These are phyloP conservation scores for Rhodocollybia butyracea DNA, from an alignment of 768 basidiomycete genomes.

Conservation along the genomic window DNA sequence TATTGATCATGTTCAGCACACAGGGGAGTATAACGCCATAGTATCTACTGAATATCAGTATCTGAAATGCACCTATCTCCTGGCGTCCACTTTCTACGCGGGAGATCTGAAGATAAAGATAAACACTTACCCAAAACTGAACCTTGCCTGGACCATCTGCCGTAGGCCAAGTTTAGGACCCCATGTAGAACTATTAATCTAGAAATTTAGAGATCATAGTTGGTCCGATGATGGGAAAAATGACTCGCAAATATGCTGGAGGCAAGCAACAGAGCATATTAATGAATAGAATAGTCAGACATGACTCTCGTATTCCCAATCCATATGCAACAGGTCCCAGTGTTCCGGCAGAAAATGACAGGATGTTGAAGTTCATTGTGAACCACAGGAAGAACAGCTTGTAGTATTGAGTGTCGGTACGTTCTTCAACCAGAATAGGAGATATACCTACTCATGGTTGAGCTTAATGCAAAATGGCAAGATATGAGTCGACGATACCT, in stretches of 20 bases:
- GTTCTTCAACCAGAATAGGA: constrained; percentile 34
- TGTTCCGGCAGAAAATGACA: constrained; percentile 43
- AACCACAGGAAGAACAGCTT: constrained; percentile 55
- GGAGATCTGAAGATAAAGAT: neutral
- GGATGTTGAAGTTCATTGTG: constrained; percentile 46
- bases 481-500: neutral
- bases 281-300: constrained; percentile 43
- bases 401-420: constrained; percentile 41
- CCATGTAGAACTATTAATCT: constrained; percentile 44
- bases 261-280: constrained; percentile 40
- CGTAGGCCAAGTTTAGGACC: constrained; percentile 84
- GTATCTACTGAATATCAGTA: constrained; percentile 33
- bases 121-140: constrained; percentile 32
- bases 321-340: constrained; percentile 41
- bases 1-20: constrained; percentile 57
- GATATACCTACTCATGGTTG: constrained; percentile 25
- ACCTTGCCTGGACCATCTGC: constrained; percentile 73
- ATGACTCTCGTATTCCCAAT: constrained; percentile 40
- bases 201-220: neutral
- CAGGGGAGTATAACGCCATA: constrained; percentile 63
- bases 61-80: neutral
- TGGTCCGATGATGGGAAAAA: neutral
- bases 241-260: constrained; percentile 42
- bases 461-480: neutral
- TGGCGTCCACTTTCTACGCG: neutral